Percentiles rank a stretch among this genome's conserved stretches.
These are phyloP conservation scores for Trichoderma koningiopsis DNA, from an alignment of 2,329 filamentous ascomycete species.

Conservation along the genomic window DNA sequence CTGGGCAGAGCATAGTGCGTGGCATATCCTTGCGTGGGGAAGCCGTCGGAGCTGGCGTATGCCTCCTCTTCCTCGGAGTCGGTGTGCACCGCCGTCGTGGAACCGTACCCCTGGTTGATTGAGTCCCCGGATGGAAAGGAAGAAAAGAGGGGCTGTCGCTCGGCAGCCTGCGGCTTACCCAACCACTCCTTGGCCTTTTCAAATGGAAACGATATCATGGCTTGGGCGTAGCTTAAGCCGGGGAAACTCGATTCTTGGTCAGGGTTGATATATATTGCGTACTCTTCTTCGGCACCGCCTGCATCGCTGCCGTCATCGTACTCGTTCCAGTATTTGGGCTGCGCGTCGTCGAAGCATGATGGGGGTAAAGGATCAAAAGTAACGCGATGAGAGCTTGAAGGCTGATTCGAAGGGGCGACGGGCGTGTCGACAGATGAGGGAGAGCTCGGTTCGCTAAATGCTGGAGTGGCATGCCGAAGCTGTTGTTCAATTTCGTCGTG, in stretches of 20 bases:
- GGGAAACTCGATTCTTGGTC: slow-evolving; percentile 63
- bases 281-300: slow-evolving; percentile 61
- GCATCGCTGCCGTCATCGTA: slow-evolving; percentile 79
- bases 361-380: slow-evolving; percentile 39
- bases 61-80: slow-evolving; percentile 50
- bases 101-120: slow-evolving; percentile 37
- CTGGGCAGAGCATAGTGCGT: slow-evolving; percentile 58
- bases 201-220: slow-evolving; percentile 52
- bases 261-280: slow-evolving; percentile 75
- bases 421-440: slow-evolving; percentile 37
- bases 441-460: slow-evolving; percentile 45
- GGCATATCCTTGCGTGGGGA: slow-evolving; percentile 53
- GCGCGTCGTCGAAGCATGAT: slow-evolving; percentile 32
- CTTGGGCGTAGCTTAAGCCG: slow-evolving; percentile 62
- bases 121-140: slow-evolving; percentile 24
- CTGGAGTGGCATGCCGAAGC: slow-evolving; percentile 50
- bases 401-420: slow-evolving; percentile 6
- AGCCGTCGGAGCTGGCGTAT: slow-evolving; percentile 57
- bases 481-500: slow-evolving; percentile 53
- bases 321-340: slow-evolving; percentile 75
- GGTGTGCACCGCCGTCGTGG: slow-evolving; percentile 34
- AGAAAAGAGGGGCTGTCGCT: slow-evolving; percentile 30
- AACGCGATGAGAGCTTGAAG: slow-evolving; percentile 27
- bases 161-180: slow-evolving; percentile 33
- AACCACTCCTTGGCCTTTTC: slow-evolving; percentile 58